A percentile compares a stretch with the other conserved stretches of the same genome.
phyloP scores from a whole-genome alignment of 2,329 filamentous ascomycete species.

The Saccharata proteae region DNA sequence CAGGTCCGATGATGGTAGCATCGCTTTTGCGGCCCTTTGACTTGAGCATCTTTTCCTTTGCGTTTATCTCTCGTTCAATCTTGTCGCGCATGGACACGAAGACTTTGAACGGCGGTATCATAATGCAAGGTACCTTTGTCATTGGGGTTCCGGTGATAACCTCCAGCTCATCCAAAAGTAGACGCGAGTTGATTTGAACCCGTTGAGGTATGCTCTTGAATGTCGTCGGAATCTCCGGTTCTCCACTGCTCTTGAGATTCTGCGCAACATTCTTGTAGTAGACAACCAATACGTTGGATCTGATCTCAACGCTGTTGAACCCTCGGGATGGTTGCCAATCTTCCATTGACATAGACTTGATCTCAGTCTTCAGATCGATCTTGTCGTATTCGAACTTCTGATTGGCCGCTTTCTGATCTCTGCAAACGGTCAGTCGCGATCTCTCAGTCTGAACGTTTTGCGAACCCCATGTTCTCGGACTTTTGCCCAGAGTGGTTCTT shows the following conservation, averaged over 20 bases:
- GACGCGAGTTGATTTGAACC: background rate
- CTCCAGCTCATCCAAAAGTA: background rate
- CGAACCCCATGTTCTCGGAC: no score
- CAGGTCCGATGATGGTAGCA: no score
- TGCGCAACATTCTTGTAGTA: background rate
- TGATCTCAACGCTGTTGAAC: background rate
- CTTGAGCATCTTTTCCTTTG: background rate
- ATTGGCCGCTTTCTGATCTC: no score
- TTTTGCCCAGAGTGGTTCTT: no score
- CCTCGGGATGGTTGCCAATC: background rate
- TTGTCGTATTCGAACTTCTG: no score
- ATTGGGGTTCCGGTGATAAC: background rate
- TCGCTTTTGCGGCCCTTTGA: no score
- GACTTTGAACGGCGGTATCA: background rate
- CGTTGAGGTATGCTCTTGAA: background rate
- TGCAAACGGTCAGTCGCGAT: no score
- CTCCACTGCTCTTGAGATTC: no score
- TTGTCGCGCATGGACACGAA: background rate
- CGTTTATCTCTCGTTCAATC: background rate
- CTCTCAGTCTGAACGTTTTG: no score
- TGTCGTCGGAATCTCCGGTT: background rate
- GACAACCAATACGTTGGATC: background rate
- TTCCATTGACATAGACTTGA: background rate
- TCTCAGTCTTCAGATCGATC: no score
- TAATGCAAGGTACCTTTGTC: background rate